Percentiles rank a stretch among this genome's conserved stretches.
Evolutionary conservation across 768 basidiomycete genomes (phyloP).

Genomic region (Podaxis sp.): DNA sequence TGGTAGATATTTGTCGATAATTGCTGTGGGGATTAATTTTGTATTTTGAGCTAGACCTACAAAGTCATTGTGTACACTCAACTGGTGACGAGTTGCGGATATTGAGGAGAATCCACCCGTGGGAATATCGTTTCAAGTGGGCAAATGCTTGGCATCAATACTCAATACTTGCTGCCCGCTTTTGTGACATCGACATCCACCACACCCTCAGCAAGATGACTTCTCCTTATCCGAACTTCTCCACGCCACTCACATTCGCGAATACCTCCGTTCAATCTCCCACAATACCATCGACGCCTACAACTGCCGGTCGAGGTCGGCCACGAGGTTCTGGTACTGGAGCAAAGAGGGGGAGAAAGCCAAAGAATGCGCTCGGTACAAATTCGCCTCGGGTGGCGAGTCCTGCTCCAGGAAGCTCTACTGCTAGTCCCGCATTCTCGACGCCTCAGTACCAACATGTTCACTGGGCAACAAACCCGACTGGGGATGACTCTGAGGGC

Average conservation of each 20-base stretch:
- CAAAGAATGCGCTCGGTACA: conserved; percentile 31
- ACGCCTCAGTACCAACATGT: conserved; percentile 11
- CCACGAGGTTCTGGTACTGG: conserved; percentile 28
- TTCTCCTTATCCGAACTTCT: conserved; percentile 6
- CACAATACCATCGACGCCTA: conserved; percentile 18
- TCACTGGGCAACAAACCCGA: not conserved
- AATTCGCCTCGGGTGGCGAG: conserved; percentile 25
- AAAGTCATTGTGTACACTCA: too few species aligned
- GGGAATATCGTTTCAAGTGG: not conserved
- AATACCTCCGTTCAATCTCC: not conserved
- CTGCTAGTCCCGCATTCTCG: conserved; percentile 10
- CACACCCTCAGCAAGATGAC: not conserved
- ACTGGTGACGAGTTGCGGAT: not conserved
- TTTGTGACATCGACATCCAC: not conserved
- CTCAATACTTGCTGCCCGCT: not conserved
- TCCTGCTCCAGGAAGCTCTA: conserved; percentile 14
- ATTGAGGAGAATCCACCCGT: not conserved
- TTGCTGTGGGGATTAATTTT: not conserved
- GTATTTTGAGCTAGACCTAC: not conserved
- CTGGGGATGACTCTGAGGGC: conserved; percentile 5
- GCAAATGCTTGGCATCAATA: not conserved
- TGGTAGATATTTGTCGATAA: not conserved
- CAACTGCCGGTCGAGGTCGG: conserved; percentile 26
- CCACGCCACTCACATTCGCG: conserved; percentile 4
- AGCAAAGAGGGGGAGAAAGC: conserved; percentile 45